Percentiles rank a stretch among this genome's conserved stretches.
phyloP scores from a whole-genome alignment of 352 stramenopile species.

The Phytophthora cajani region DNA sequence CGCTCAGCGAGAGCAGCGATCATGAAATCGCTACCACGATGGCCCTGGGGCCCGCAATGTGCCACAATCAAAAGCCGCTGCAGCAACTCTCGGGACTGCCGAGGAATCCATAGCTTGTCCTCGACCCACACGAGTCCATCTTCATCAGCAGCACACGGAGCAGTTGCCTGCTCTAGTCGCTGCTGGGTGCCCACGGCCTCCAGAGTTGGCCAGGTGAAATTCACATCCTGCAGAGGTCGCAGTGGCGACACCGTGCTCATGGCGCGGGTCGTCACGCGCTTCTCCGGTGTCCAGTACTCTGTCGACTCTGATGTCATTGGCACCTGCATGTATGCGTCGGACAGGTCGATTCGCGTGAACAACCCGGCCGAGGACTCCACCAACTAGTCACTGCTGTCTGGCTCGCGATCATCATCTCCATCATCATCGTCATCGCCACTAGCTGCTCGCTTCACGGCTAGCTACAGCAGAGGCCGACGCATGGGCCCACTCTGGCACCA shows the following conservation, averaged over 20 bases:
- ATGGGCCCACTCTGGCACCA: background rate
- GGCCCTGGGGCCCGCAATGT: background rate
- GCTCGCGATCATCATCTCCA: background rate
- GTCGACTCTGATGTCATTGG: too few species aligned
- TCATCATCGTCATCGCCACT: background rate
- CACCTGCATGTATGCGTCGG: background rate
- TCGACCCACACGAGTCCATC: background rate
- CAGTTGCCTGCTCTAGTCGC: background rate
- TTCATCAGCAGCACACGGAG: background rate
- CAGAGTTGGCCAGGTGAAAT: background rate
- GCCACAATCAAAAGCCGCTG: background rate
- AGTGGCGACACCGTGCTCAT: background rate
- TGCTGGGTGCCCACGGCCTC: background rate
- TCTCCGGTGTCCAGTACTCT: too few species aligned
- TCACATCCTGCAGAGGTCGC: background rate
- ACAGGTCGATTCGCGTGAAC: background rate
- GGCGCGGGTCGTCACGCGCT: too few species aligned
- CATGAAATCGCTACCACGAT: background rate
- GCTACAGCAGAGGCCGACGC: background rate
- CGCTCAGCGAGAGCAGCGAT: background rate
- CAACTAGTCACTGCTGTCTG: too few species aligned
- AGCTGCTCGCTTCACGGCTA: background rate
- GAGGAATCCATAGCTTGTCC: background rate
- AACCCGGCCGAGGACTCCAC: background rate
- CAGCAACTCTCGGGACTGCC: background rate